These are phyloP conservation scores for Hemileccinum rubropunctum DNA, from an alignment of 768 basidiomycete species.

Conservation along the genomic window DNA sequence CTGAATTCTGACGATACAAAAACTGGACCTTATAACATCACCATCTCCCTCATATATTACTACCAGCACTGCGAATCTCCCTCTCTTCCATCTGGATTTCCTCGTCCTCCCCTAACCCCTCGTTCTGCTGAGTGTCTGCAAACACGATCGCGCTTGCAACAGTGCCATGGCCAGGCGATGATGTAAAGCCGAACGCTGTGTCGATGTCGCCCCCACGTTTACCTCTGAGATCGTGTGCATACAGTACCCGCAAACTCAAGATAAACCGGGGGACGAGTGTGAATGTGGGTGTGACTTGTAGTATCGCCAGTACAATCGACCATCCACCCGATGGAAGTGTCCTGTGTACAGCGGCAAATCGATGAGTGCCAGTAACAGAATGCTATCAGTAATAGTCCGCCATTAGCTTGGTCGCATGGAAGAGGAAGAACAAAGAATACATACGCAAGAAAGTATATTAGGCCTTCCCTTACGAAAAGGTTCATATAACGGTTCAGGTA, in stretches of 20 bases:
- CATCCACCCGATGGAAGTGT: not conserved
- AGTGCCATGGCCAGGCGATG: not conserved
- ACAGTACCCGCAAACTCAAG: not conserved
- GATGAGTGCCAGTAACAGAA: not conserved
- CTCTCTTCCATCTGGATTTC: too few species aligned
- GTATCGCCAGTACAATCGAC: not conserved
- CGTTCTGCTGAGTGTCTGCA: not conserved
- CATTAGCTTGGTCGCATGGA: not conserved
- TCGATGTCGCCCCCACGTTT: not conserved
- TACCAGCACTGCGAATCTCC: too few species aligned
- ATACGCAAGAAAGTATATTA: not conserved
- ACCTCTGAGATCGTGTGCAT: not conserved
- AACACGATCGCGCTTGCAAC: not conserved
- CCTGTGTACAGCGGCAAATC: not conserved
- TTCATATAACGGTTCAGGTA: not conserved
- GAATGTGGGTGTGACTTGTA: not conserved
- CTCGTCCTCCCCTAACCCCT: not conserved
- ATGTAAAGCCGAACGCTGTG: not conserved
- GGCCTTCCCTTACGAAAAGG: not conserved
- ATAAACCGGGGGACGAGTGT: not conserved
- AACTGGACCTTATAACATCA: too few species aligned
- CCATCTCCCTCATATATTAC: too few species aligned
- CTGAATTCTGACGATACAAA: too few species aligned
- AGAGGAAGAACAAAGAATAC: not conserved
- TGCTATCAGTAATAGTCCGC: not conserved